Conservation (phyloP, 805 yeast genomes). For the Kuraishia hungarica region DNA sequence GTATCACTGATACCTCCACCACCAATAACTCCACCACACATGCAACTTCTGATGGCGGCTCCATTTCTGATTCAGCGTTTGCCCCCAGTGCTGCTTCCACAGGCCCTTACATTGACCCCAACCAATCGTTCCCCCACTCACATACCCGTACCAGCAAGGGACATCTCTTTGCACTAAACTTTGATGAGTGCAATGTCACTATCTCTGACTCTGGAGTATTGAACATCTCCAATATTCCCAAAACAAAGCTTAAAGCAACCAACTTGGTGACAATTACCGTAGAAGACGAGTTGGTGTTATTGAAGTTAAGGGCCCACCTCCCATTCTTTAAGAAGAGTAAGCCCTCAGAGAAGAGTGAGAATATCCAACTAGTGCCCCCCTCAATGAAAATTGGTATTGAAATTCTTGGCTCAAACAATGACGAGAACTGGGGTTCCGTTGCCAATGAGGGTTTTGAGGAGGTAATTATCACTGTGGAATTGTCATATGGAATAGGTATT, state of each 20-base stretch:
- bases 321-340: not conserved
- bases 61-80: not conserved
- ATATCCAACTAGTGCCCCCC: not conserved
- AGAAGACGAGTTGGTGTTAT: not conserved
- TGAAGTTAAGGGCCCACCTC: not conserved
- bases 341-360: not conserved
- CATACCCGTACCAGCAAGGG: not conserved
- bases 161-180: not conserved
- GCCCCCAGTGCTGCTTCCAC: not conserved
- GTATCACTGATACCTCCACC: not conserved
- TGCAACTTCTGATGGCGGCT: too few relatives aligned
- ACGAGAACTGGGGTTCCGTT: too few relatives aligned
- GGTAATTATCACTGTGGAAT: not conserved
- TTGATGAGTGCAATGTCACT: not conserved
- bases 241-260: not conserved
- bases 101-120: too few relatives aligned
- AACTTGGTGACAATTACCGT: not conserved
- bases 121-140: not conserved
- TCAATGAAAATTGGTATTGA: not conserved
- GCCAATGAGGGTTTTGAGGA: not conserved
- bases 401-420: too few relatives aligned
- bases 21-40: not conserved
- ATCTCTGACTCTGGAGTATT: not conserved
- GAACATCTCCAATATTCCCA: not conserved
- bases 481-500: not conserved